Evolutionary conservation across 2,329 filamentous ascomycete genomes (phyloP).

Genomic region (Colletotrichum camelliae): DNA sequence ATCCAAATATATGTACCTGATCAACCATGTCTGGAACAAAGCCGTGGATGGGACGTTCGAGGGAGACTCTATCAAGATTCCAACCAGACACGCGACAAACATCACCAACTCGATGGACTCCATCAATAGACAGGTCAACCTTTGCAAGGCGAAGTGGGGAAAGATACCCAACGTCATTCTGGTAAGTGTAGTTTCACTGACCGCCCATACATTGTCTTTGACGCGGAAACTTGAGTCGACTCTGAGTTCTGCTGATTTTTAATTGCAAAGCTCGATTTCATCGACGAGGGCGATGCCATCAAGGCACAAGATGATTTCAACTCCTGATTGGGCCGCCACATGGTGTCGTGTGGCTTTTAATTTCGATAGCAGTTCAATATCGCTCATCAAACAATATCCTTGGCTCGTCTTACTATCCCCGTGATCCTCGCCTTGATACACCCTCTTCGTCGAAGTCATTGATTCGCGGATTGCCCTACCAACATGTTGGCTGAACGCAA

Average conservation of each 20-base stretch:
- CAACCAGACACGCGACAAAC: not conserved
- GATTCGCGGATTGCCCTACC: not conserved
- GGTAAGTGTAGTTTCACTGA: not conserved
- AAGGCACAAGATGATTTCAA: not conserved
- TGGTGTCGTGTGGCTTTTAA: fast-evolving
- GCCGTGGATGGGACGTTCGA: not conserved
- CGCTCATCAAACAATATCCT: not conserved
- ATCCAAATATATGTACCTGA: not conserved
- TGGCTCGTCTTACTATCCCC: not conserved
- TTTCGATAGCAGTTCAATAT: not conserved
- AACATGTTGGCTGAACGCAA: not conserved
- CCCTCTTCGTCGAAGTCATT: not conserved
- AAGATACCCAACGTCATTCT: not conserved
- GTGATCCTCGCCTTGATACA: not conserved
- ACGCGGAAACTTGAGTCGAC: not conserved
- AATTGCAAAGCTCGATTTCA: not conserved
- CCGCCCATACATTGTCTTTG: not conserved
- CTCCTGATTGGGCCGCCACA: not conserved
- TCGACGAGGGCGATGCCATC: not conserved
- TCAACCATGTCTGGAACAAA: not conserved
- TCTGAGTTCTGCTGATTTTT: fast-evolving
- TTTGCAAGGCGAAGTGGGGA: not conserved
- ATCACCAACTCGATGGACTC: not conserved
- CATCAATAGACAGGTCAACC: not conserved
- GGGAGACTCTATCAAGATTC: not conserved